These are phyloP conservation scores for Boletus tomentosulus DNA, from an alignment of 768 basidiomycete genomes.

Conservation along the genomic window DNA sequence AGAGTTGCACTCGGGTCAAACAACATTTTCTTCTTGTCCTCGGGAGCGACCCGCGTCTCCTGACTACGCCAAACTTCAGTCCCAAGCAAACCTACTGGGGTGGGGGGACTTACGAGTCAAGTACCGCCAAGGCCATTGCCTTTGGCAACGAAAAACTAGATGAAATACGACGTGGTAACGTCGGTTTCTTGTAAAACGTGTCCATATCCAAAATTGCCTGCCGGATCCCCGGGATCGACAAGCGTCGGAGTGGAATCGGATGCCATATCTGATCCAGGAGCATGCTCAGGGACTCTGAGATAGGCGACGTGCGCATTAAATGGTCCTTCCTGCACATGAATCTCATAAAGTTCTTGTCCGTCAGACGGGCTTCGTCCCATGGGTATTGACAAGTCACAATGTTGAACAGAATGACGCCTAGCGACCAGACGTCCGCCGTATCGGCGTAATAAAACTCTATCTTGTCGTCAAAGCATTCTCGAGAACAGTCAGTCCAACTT, in stretches of 20 bases:
- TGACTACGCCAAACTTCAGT: slow-evolving; percentile 9
- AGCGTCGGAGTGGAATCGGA: slow-evolving; percentile 4
- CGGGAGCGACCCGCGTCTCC: slow-evolving; percentile 5
- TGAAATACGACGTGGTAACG: background rate
- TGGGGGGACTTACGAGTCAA: slow-evolving; percentile 13
- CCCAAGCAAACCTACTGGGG: background rate
- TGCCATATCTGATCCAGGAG: slow-evolving; percentile 17
- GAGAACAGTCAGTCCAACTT: slow-evolving; percentile 4
- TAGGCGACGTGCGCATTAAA: slow-evolving; percentile 1
- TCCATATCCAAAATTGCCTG: slow-evolving; percentile 13
- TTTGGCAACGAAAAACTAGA: background rate
- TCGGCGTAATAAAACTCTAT: slow-evolving; percentile 18
- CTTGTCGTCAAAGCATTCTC: slow-evolving; percentile 55
- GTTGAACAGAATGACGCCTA: slow-evolving; percentile 81
- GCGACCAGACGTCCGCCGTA: slow-evolving; percentile 59
- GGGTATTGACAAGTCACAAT: slow-evolving; percentile 56
- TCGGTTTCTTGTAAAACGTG: slow-evolving; percentile 7
- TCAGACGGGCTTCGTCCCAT: slow-evolving; percentile 11
- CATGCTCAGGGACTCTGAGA: slow-evolving; percentile 7
- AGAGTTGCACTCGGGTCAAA: background rate
- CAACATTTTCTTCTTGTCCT: background rate
- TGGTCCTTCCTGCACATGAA: slow-evolving; percentile 2
- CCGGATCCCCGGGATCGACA: slow-evolving; percentile 19
- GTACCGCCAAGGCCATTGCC: background rate
- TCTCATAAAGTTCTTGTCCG: background rate